Base-by-base conservation (phyloP, 1,139 yeast genomes). In the Ogataea hybrid region DNA sequence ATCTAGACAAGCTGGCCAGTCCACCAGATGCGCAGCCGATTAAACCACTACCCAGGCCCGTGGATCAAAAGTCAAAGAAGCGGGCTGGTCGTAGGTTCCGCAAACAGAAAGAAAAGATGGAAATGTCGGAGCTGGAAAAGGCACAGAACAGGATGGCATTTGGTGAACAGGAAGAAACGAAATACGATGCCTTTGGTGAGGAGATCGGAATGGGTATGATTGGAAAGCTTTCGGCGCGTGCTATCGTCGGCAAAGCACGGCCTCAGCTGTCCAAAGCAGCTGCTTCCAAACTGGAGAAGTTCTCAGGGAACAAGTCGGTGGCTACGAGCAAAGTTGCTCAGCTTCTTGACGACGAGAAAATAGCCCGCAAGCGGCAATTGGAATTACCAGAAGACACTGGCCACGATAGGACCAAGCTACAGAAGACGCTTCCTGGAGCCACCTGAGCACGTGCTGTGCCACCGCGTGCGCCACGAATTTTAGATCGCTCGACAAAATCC, bases 81-180 rank as follows among this genome's bases (percentile, higher is more conserved):
- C 72, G 99, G 54, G 97, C 95, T 2, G 99, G 99, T 1, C 69
- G 80, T 50, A 69, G 90, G 46, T 73, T 84, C 50, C 70, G 96
- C 38, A 88, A 88, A 62, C 76, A 80, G 69, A 87, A 85, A 59
- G 88, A 89, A 58, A 79, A 85, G 56, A 82, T 84, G 64, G 82
- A 82, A 56, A 75, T 84, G 73, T 84, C 96, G 0, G 95, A 89
- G 40, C 61, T 86, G 32, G 81, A 90, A 28, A 81, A 81, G 53
- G 85, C 95, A 2, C 95, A 88, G 54, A 89, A 90, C 59, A 77
- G 86, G 53, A 75, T 90, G 78, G 84, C 75, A 37, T 90, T 90
- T 65, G 96, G 95, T 6, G 74, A 81, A 52, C 70, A 71, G 47
- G 95, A 86, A 58, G 81, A 75, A 25, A 72, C 82, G 0, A 69